Evolutionary conservation across 805 yeast genomes (phyloP).

Genomic region (Spathaspora hagerdaliae): DNA sequence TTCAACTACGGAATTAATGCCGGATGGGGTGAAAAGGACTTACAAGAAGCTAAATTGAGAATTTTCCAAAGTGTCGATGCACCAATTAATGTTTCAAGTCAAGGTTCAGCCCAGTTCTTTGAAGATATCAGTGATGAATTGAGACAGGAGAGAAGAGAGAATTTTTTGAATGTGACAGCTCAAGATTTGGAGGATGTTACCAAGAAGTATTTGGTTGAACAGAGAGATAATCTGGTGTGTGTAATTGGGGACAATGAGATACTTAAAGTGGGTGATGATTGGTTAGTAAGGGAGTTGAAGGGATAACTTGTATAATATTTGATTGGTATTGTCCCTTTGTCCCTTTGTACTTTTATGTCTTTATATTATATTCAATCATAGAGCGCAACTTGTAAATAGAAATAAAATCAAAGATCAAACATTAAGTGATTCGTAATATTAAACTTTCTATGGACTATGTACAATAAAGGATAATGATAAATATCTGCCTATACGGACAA

Average conservation of each 20-base stretch:
- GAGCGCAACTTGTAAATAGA: too few species aligned
- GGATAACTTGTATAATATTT: background rate
- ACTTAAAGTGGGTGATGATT: conserved; percentile 16
- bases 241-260: conserved; percentile 43
- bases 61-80: conserved; percentile 91
- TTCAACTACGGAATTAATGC: conserved; percentile 42
- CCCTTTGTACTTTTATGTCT: too few species aligned
- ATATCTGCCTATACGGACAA: background rate
- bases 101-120: conserved; percentile 65
- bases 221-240: conserved; percentile 25
- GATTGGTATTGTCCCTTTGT: too few species aligned
- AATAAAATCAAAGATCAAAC: too few species aligned
- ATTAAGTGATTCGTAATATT: too few species aligned
- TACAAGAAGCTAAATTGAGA: conserved; percentile 86
- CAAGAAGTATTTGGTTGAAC: conserved; percentile 54
- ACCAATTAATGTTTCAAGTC: conserved; percentile 75
- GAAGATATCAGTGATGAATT: conserved; percentile 72
- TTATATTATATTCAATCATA: too few species aligned
- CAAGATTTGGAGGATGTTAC: conserved; percentile 62
- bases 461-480: background rate
- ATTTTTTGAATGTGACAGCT: conserved; percentile 61
- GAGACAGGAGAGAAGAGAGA: conserved; percentile 76
- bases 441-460: background rate
- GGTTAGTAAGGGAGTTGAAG: conserved; percentile 12
- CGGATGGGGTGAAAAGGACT: conserved; percentile 59